Conservation (phyloP, 202 grass and related monocot species). For the Schoenoplectus triqueter region DNA sequence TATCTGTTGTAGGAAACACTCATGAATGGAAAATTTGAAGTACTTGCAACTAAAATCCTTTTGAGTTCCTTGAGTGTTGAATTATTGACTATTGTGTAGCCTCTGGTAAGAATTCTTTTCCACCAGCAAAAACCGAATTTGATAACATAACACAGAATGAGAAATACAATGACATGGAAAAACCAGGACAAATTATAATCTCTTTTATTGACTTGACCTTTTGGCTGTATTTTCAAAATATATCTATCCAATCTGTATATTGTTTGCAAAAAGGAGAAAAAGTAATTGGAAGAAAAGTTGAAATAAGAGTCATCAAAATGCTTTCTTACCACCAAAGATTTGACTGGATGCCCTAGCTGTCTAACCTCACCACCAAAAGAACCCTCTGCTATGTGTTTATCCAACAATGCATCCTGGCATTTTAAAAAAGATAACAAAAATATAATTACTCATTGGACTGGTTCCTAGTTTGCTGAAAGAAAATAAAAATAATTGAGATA, state of each 20-base stretch:
- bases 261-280: background rate
- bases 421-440: conserved; percentile 9
- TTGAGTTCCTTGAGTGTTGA: background rate
- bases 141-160: background rate
- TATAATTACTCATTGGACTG: conserved; percentile 10
- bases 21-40: conserved; percentile 1
- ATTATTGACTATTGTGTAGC: background rate
- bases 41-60: conserved; percentile 18
- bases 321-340: conserved; percentile 68
- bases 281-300: background rate
- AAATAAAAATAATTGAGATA: background rate
- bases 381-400: conserved; percentile 61
- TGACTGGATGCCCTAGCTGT: conserved; percentile 57
- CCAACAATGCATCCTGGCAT: conserved; percentile 63
- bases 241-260: background rate
- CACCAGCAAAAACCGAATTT: background rate
- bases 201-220: conserved; percentile 9
- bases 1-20: background rate
- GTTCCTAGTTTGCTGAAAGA: background rate
- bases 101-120: background rate
- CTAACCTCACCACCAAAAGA: conserved; percentile 67
- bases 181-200: background rate
- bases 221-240: background rate
- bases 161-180: background rate
- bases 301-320: background rate